These are phyloP conservation scores for Sphaerosporella brunnea DNA, from an alignment of 495 filamentous ascomycete genomes.

Conservation along the genomic window DNA sequence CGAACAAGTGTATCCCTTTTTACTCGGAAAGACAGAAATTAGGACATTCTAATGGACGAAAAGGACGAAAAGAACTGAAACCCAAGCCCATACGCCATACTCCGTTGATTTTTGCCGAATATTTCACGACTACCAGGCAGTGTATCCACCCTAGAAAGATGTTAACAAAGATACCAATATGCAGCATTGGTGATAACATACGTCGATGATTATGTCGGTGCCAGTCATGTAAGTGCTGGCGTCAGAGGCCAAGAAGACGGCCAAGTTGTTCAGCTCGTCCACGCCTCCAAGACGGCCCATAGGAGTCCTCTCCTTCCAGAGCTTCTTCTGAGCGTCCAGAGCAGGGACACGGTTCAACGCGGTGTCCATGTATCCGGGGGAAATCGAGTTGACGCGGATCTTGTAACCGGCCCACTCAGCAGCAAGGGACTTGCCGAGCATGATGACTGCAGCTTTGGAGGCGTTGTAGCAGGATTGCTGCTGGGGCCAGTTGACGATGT, in stretches of 20 bases:
- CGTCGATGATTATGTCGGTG: slow-evolving; percentile 56
- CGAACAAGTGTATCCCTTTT: not conserved
- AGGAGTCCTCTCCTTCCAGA: slow-evolving; percentile 61
- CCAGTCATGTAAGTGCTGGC: slow-evolving; percentile 65
- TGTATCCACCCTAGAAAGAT: slow-evolving; percentile 5
- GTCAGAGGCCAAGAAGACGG: slow-evolving; percentile 60
- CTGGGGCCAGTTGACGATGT: slow-evolving; percentile 63
- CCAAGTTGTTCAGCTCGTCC: slow-evolving; percentile 61
- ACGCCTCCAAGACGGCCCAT: slow-evolving; percentile 48
- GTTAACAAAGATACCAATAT: slow-evolving; percentile 29
- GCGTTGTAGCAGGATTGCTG: slow-evolving; percentile 65
- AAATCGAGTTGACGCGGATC: slow-evolving; percentile 64
- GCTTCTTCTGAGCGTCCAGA: slow-evolving; percentile 56
- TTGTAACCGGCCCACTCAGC: slow-evolving; percentile 62
- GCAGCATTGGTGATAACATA: slow-evolving; percentile 37
- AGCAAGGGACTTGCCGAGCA: slow-evolving; percentile 56
- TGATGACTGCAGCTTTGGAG: slow-evolving; percentile 62
- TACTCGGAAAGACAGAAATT: not conserved
- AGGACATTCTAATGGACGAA: not conserved
- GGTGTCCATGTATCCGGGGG: slow-evolving; percentile 54
- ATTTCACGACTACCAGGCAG: not conserved
- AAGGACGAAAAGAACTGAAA: not conserved
- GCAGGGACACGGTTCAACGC: slow-evolving; percentile 46
- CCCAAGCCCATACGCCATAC: not conserved
- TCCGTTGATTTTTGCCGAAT: not conserved